phyloP scores from a whole-genome alignment of 805 yeast genomes.

The Metschnikowia lunata region DNA sequence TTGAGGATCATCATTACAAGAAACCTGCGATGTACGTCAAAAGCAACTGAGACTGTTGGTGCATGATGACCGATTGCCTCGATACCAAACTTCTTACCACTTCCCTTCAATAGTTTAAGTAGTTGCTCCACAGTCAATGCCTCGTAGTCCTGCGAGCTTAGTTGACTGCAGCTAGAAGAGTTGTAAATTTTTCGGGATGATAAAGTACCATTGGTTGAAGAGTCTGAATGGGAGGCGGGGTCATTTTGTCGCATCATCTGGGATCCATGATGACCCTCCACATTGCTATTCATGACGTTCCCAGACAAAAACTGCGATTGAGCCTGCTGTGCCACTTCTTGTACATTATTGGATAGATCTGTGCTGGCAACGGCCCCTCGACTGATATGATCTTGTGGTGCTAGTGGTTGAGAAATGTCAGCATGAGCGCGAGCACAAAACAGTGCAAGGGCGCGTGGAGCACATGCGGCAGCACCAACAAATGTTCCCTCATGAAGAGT shows the following conservation, averaged over 20 bases:
- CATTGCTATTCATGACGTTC: too few relatives aligned
- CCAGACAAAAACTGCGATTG: not conserved
- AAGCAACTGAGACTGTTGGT: conserved; percentile 18
- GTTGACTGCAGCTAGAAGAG: conserved; percentile 19
- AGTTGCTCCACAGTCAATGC: conserved; percentile 34
- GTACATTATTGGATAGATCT: not conserved
- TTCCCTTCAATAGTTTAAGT: conserved; percentile 31
- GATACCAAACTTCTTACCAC: conserved; percentile 9
- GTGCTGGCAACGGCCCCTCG: not conserved
- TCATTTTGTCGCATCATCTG: not conserved
- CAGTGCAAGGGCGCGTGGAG: conserved; percentile 6
- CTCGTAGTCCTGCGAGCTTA: conserved; percentile 32
- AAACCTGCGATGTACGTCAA: conserved; percentile 34
- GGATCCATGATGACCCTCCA: not conserved
- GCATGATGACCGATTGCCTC: not conserved
- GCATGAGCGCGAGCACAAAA: conserved; percentile 2
- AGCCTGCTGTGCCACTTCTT: not conserved
- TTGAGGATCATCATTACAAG: conserved; percentile 33
- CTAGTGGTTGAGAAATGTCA: conserved; percentile 1
- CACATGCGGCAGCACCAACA: conserved; percentile 10
- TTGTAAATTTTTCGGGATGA: not conserved
- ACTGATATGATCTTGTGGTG: too few relatives aligned
- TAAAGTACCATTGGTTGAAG: not conserved
- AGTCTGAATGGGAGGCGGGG: not conserved
- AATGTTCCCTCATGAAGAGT: conserved; percentile 38